Percentiles rank a stretch among this genome's conserved stretches.
phyloP scores from a whole-genome alignment of 495 filamentous ascomycete species.

The Talaromyces stipitatus region DNA sequence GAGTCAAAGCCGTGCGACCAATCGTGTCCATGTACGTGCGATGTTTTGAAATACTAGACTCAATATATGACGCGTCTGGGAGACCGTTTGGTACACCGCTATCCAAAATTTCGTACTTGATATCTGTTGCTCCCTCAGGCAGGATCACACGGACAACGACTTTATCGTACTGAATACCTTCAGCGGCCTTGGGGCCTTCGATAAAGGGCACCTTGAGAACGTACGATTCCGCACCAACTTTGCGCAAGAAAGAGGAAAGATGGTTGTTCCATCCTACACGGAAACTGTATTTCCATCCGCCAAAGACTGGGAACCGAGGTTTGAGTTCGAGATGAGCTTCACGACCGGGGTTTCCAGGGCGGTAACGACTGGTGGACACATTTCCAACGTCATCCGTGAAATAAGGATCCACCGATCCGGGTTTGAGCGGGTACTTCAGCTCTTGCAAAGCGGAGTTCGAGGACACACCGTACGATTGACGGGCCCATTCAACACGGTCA shows the following conservation, averaged over 20 bases:
- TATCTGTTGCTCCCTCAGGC: slow-evolving; percentile 86
- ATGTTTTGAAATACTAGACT: slow-evolving; percentile 52
- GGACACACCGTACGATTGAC: slow-evolving; percentile 32
- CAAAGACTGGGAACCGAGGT: slow-evolving; percentile 89
- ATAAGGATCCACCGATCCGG: slow-evolving; percentile 77
- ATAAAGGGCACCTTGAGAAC: slow-evolving; percentile 95
- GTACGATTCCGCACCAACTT: slow-evolving; percentile 52
- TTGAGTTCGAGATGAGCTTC: slow-evolving; percentile 83
- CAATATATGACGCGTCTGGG: slow-evolving; percentile 23
- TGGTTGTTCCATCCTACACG: slow-evolving; percentile 90
- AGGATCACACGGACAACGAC: slow-evolving; percentile 75
- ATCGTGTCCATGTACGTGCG: slow-evolving; percentile 92
- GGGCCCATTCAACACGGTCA: slow-evolving; percentile 71
- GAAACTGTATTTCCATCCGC: slow-evolving; percentile 96
- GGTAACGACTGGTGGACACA: slow-evolving; percentile 86
- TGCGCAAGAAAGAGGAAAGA: slow-evolving; percentile 65
- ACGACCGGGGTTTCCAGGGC: slow-evolving; percentile 55
- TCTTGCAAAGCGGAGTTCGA: slow-evolving; percentile 72
- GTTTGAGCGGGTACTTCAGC: slow-evolving; percentile 67
- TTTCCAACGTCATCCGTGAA: slow-evolving; percentile 97
- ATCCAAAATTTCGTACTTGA: slow-evolving; percentile 35
- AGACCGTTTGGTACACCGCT: slow-evolving; percentile 30
- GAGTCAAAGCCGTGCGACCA: slow-evolving; percentile 73
- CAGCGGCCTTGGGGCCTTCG: slow-evolving; percentile 76
- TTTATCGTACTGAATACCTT: slow-evolving; percentile 79